Percentiles rank a stretch among this genome's conserved stretches.
These are phyloP conservation scores for Musa troglodytarum DNA, from an alignment of 176 grass and related monocot species.

Conservation along the genomic window DNA sequence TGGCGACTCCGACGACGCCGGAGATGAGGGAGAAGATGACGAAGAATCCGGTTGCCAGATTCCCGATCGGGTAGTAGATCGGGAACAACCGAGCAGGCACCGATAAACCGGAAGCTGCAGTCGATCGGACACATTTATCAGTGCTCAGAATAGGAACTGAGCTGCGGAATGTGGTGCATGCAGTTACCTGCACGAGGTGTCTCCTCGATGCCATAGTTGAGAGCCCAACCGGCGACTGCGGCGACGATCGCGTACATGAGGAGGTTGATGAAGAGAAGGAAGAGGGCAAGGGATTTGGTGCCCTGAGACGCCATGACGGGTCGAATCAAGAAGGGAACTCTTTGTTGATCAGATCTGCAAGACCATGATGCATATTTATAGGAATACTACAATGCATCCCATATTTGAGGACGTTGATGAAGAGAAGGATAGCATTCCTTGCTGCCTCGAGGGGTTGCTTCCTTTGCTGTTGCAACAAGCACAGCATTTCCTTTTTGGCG, in stretches of 20 bases:
- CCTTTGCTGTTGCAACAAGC: not conserved
- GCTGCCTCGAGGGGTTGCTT: not conserved
- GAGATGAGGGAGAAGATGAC: slow-evolving; percentile 76
- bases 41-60: slow-evolving; percentile 88
- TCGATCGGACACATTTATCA: too few species aligned
- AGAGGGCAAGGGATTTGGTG: slow-evolving; percentile 24
- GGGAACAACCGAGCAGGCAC: slow-evolving; percentile 65
- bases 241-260: slow-evolving; percentile 65
- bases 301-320: slow-evolving; percentile 38
- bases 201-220: slow-evolving; percentile 86
- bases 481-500: not conserved
- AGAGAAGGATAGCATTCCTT: not conserved
- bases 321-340: not conserved
- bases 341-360: not conserved
- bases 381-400: not conserved
- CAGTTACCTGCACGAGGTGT: slow-evolving; percentile 29
- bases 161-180: not conserved
- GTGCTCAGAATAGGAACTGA: not conserved
- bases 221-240: slow-evolving; percentile 72
- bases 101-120: slow-evolving; percentile 32
- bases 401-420: not conserved
- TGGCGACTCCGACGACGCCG: slow-evolving; percentile 57
- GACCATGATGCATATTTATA: not conserved
- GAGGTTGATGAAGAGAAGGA: slow-evolving; percentile 77
- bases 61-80: slow-evolving; percentile 95